Conservation (phyloP, 805 yeast genomes). For the Starmerella bombicola region DNA sequence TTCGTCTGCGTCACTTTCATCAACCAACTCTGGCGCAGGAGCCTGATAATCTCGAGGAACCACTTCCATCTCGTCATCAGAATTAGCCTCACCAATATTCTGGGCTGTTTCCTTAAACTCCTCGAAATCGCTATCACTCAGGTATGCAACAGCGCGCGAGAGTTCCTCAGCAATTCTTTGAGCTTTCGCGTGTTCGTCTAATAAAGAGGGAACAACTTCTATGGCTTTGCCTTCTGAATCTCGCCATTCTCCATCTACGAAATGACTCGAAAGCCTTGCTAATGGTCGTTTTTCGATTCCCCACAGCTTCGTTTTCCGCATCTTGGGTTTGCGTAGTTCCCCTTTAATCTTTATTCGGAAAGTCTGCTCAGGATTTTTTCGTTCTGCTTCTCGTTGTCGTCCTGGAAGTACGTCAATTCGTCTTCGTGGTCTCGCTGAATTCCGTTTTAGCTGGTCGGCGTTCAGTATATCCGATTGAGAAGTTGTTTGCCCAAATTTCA, state of each 20-base stretch:
- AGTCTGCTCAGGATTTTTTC: constrained; percentile 42
- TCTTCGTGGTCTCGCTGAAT: constrained; percentile 27
- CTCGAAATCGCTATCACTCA: constrained; percentile 25
- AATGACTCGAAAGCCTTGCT: constrained; percentile 50
- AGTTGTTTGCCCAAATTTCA: constrained; percentile 39
- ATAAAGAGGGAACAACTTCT: constrained; percentile 36
- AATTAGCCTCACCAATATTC: constrained; percentile 24
- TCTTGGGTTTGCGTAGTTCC: constrained; percentile 47
- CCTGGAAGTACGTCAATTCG: constrained; percentile 40
- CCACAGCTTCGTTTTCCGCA: constrained; percentile 77
- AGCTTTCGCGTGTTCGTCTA: constrained; percentile 25
- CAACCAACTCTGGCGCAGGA: neutral
- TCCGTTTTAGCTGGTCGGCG: constrained; percentile 26
- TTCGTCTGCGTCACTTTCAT: constrained; percentile 14
- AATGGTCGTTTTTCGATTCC: constrained; percentile 52
- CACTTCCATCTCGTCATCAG: constrained; percentile 37
- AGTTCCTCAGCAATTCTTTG: constrained; percentile 12
- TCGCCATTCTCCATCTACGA: constrained; percentile 58
- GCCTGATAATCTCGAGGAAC: constrained; percentile 20
- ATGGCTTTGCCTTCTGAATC: constrained; percentile 70
- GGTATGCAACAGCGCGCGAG: constrained; percentile 9
- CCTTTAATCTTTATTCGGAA: constrained; percentile 44
- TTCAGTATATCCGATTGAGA: constrained; percentile 29
- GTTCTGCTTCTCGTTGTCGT: constrained; percentile 43
- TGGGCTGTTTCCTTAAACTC: constrained; percentile 19